phyloP scores from a whole-genome alignment of 257 asterid species.

The Euphrasia confusa region DNA sequence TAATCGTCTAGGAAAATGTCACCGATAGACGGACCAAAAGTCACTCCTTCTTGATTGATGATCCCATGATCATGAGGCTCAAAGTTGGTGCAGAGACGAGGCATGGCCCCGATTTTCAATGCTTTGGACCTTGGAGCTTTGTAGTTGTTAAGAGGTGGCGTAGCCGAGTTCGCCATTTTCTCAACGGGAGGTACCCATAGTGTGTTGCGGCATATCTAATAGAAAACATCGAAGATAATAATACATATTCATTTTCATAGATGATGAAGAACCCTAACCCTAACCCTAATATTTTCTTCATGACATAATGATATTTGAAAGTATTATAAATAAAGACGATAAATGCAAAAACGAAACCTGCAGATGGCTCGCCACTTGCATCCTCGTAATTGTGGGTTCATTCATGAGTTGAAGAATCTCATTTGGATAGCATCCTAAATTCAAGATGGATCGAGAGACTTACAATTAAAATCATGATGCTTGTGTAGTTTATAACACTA shows the following conservation, averaged over 20 bases:
- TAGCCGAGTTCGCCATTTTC: conserved; percentile 17
- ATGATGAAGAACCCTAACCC: background rate
- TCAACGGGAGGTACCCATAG: conserved; percentile 28
- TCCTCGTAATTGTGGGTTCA: conserved; percentile 39
- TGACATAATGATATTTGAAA: background rate
- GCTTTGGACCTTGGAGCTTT: conserved; percentile 17
- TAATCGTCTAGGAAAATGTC: background rate
- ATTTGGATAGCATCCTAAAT: conserved; percentile 42
- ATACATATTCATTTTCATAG: background rate
- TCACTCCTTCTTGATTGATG: background rate
- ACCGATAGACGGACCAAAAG: background rate
- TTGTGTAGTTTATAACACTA: no score
- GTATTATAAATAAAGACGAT: background rate
- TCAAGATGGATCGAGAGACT: background rate
- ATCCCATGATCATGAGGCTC: background rate
- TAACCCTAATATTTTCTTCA: background rate
- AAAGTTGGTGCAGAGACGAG: conserved; percentile 1
- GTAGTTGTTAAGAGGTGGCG: background rate
- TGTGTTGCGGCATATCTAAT: conserved; percentile 34
- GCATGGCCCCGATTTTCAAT: conserved; percentile 28
- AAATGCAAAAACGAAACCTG: conserved; percentile 30
- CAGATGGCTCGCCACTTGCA: conserved; percentile 54
- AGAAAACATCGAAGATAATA: background rate
- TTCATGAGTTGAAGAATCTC: conserved; percentile 39
- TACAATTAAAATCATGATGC: background rate